Evolutionary conservation across 371 early-diverging fungal genomes (phyloP).

Genomic region (Apophysomyces elegans): DNA sequence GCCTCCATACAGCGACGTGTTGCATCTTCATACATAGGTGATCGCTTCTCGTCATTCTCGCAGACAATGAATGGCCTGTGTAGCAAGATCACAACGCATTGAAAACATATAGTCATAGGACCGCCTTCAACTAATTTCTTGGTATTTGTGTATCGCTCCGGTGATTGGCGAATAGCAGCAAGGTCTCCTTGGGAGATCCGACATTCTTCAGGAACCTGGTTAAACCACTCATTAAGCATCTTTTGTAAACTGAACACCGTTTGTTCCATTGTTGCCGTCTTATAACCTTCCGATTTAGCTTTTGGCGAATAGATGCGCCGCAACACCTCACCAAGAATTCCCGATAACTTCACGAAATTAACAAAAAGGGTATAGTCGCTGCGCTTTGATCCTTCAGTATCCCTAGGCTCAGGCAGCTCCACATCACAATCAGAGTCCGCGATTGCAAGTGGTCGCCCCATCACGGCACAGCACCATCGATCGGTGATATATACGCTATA

Average conservation of each 20-base stretch:
- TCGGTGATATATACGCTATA: slow-evolving; percentile 37
- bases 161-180: slow-evolving; percentile 20
- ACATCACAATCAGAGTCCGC: slow-evolving; percentile 48
- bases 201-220: slow-evolving; percentile 23
- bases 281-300: slow-evolving; percentile 29
- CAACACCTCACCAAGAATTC: slow-evolving; percentile 42
- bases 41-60: slow-evolving; percentile 14
- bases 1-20: slow-evolving; percentile 48
- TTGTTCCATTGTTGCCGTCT: slow-evolving; percentile 29
- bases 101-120: slow-evolving; percentile 46
- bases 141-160: slow-evolving; percentile 12
- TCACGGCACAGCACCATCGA: slow-evolving; percentile 45
- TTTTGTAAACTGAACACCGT: slow-evolving; percentile 29
- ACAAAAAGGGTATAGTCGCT: slow-evolving; percentile 30
- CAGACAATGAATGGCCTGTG: slow-evolving; percentile 53
- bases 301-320: slow-evolving; percentile 43
- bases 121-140: slow-evolving; percentile 34
- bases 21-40: slow-evolving; percentile 13
- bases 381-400: slow-evolving; percentile 2
- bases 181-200: slow-evolving; percentile 30
- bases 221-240: slow-evolving; percentile 37
- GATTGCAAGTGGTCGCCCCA: slow-evolving; percentile 48
- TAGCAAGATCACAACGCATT: slow-evolving; percentile 45
- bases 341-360: slow-evolving; percentile 35
- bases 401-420: slow-evolving; percentile 22